These are phyloP conservation scores for Aspergillus pseudoviridinutans DNA, from an alignment of 2,329 filamentous ascomycete genomes.

Conservation along the genomic window DNA sequence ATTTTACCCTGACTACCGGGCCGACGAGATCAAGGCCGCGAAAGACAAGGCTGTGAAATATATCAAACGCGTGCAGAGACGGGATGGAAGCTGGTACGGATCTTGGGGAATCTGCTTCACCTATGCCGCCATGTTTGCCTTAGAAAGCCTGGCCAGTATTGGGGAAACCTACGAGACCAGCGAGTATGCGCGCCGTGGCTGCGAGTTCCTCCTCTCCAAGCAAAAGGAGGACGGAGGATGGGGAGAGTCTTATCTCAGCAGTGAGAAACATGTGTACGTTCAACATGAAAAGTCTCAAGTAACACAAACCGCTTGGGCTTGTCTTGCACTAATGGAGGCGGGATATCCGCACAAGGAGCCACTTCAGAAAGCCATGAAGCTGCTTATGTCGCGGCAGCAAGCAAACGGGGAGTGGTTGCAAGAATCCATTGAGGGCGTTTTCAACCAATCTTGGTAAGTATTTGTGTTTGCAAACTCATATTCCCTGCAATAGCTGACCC, in stretches of 20 bases:
- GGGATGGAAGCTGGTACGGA: conserved; percentile 94
- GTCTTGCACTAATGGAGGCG: conserved; percentile 77
- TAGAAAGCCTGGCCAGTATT: conserved; percentile 76
- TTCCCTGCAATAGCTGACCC: conserved; percentile 17
- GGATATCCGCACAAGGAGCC: conserved; percentile 71
- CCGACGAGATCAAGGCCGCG: conserved; percentile 68
- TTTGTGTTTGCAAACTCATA: neutral
- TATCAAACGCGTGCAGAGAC: conserved; percentile 73
- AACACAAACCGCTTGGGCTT: conserved; percentile 90
- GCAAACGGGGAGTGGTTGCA: conserved; percentile 90
- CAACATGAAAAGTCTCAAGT: conserved; percentile 82
- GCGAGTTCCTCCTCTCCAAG: conserved; percentile 78
- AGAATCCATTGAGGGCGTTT: conserved; percentile 94
- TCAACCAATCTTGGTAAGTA: conserved; percentile 89
- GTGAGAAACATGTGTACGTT: conserved; percentile 69
- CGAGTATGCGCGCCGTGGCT: conserved; percentile 66
- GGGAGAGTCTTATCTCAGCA: conserved; percentile 90
- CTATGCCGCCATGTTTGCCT: conserved; percentile 92
- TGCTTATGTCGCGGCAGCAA: conserved; percentile 83
- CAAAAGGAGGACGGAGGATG: conserved; percentile 90
- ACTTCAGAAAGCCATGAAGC: conserved; percentile 67
- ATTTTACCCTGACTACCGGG: conserved; percentile 76
- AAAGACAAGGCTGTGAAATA: conserved; percentile 72
- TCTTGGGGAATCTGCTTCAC: conserved; percentile 98
- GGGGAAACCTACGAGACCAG: conserved; percentile 80